phyloP scores from a whole-genome alignment of 441 rosid genomes.

The Metrosideros polymorpha region DNA sequence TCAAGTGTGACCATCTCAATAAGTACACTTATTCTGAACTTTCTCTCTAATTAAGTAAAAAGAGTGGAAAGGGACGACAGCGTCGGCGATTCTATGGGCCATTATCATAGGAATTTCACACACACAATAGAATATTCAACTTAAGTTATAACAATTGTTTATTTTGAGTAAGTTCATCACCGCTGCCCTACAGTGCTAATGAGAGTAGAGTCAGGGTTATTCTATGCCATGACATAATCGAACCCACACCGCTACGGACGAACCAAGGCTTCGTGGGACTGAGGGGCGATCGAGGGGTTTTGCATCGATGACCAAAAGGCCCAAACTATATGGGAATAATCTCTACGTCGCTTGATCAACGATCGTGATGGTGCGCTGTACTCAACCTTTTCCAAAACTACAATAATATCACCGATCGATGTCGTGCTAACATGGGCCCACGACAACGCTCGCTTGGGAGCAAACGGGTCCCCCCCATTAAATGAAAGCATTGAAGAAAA shows the following conservation, averaged over 20 bases:
- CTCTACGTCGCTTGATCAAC: neutral
- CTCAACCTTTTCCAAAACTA: neutral
- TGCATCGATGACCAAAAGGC: neutral
- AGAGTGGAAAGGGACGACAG: neutral
- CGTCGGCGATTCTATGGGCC: neutral
- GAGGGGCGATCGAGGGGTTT: neutral
- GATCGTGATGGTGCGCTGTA: neutral
- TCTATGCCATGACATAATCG: neutral
- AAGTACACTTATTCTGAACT: neutral
- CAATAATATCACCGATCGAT: neutral
- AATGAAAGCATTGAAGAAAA: neutral
- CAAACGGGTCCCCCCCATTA: neutral
- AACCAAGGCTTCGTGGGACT: neutral
- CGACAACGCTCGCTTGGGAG: neutral
- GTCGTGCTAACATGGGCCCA: neutral
- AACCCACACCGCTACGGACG: neutral
- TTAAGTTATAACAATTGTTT: neutral
- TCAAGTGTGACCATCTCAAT: no score
- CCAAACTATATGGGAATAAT: neutral
- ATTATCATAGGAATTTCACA: neutral
- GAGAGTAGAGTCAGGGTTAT: neutral
- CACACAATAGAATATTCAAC: fast-evolving
- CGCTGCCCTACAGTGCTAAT: neutral
- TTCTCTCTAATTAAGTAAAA: neutral
- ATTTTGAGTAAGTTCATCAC: neutral